A percentile compares a stretch with the other conserved stretches of the same genome.
These are phyloP conservation scores for Thalassia testudinum DNA, from an alignment of 116 monocot genomes.

Conservation along the genomic window DNA sequence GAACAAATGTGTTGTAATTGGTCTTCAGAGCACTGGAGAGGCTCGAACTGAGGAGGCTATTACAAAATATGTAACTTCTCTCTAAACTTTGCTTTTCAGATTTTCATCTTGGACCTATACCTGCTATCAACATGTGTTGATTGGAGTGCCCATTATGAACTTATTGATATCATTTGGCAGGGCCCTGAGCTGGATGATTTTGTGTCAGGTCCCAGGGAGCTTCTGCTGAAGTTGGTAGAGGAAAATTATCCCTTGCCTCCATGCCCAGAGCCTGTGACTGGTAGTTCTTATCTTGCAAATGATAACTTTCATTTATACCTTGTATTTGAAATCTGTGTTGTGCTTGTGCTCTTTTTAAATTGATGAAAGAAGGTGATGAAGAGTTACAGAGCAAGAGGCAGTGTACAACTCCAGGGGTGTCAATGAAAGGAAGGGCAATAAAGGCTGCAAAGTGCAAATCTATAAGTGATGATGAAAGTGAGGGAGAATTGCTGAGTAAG, in stretches of 20 bases:
- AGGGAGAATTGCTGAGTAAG: slow-evolving; percentile 30
- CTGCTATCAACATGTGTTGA: no score
- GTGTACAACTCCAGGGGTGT: slow-evolving; percentile 49
- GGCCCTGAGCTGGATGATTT: slow-evolving; percentile 84
- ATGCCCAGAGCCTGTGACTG: slow-evolving; percentile 44
- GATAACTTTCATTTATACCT: no score
- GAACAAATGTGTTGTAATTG: slow-evolving; percentile 97
- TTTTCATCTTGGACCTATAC: no score
- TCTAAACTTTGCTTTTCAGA: slow-evolving; percentile 7
- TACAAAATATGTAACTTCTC: slow-evolving; percentile 61
- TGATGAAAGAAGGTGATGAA: slow-evolving; percentile 30
- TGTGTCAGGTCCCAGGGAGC: slow-evolving; percentile 87
- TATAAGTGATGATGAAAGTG: slow-evolving; percentile 42
- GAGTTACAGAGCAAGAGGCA: slow-evolving; percentile 71
- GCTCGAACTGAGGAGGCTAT: slow-evolving; percentile 98
- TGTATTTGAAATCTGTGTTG: no score
- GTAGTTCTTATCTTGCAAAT: slow-evolving; percentile 11
- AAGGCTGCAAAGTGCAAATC: slow-evolving; percentile 61
- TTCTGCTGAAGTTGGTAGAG: slow-evolving; percentile 88
- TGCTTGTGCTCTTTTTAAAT: no score
- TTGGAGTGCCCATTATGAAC: not conserved
- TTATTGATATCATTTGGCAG: slow-evolving; percentile 29
- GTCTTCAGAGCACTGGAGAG: slow-evolving; percentile 98
- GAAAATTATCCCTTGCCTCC: slow-evolving; percentile 94
- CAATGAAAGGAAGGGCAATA: slow-evolving; percentile 46